Conservation (phyloP, 2,329 filamentous ascomycete genomes). For the Fusarium lyarnte region DNA sequence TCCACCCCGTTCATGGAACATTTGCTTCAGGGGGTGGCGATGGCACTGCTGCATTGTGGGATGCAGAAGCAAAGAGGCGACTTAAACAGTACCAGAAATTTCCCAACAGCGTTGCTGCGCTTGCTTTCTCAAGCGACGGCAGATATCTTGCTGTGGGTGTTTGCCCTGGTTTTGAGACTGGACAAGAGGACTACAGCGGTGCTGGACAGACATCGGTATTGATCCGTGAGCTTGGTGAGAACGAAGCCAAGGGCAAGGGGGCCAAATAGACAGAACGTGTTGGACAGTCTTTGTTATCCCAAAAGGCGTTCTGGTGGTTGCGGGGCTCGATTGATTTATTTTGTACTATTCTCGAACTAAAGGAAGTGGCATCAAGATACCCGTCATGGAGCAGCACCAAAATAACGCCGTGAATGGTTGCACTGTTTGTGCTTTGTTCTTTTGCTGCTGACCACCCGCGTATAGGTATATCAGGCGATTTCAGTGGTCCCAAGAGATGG, state of each 20-base stretch:
- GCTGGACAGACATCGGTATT: conserved; percentile 80
- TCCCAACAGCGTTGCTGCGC: conserved; percentile 77
- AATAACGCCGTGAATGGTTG: background rate
- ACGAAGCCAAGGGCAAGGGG: conserved; percentile 87
- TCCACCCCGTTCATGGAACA: conserved; percentile 83
- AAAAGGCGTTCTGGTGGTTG: conserved; percentile 47
- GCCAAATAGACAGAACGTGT: conserved; percentile 62
- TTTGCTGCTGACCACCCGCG: background rate
- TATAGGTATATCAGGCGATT: background rate
- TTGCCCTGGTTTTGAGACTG: conserved; percentile 88
- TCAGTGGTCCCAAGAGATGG: conserved; percentile 12
- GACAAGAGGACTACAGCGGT: conserved; percentile 79
- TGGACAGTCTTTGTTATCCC: conserved; percentile 34
- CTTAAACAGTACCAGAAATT: conserved; percentile 91
- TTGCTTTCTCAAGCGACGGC: conserved; percentile 82
- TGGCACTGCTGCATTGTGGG: conserved; percentile 92
- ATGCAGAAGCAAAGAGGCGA: conserved; percentile 87
- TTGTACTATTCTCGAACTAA: conserved; percentile 32
- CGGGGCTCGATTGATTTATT: conserved; percentile 40
- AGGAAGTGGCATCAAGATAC: conserved; percentile 47
- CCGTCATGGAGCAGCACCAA: conserved; percentile 36
- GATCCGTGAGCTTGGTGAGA: conserved; percentile 84
- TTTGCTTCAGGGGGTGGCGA: conserved; percentile 93
- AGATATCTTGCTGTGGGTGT: conserved; percentile 81
- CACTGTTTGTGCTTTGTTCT: background rate